Evolutionary conservation across 345 rosid species (phyloP).

Genomic region (Gossypioides kirkii): DNA sequence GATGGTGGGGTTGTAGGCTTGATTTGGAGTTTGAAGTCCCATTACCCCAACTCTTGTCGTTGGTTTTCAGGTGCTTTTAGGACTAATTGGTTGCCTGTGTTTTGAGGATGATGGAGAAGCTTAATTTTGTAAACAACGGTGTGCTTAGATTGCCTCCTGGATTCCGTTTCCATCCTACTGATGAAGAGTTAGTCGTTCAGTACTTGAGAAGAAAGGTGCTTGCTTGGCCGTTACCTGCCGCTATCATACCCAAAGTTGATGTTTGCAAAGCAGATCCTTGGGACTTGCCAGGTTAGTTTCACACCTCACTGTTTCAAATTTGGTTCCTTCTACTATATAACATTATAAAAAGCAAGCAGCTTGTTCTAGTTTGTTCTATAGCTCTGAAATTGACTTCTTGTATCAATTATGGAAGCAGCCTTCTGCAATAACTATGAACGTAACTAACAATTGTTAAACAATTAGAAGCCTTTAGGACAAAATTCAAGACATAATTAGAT

Average conservation of each 20-base stretch:
- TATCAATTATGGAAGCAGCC: not conserved
- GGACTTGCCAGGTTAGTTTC: slow-evolving; percentile 75
- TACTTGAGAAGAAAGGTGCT: slow-evolving; percentile 14
- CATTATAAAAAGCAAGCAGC: not conserved
- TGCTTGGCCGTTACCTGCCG: slow-evolving; percentile 70
- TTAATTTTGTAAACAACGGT: slow-evolving; percentile 50
- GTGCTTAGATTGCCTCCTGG: slow-evolving; percentile 78
- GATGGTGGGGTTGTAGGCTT: slow-evolving; percentile 1
- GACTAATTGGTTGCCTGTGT: no score
- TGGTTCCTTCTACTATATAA: not conserved
- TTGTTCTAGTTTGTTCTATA: not conserved
- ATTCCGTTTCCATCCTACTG: slow-evolving; percentile 88
- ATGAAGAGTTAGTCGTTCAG: slow-evolving; percentile 51
- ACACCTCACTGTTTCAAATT: not conserved
- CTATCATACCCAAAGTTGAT: slow-evolving; percentile 79
- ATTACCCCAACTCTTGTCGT: no score
- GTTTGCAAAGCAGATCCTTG: slow-evolving; percentile 89
- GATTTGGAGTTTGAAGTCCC: not conserved
- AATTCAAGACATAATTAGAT: not conserved
- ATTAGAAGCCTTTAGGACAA: not conserved
- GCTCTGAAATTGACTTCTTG: not conserved
- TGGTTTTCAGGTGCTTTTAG: not conserved
- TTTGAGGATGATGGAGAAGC: slow-evolving; percentile 49
- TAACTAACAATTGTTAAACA: not conserved
- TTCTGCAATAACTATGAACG: not conserved